These are phyloP conservation scores for Russula abietina DNA, from an alignment of 768 basidiomycete species.

Conservation along the genomic window DNA sequence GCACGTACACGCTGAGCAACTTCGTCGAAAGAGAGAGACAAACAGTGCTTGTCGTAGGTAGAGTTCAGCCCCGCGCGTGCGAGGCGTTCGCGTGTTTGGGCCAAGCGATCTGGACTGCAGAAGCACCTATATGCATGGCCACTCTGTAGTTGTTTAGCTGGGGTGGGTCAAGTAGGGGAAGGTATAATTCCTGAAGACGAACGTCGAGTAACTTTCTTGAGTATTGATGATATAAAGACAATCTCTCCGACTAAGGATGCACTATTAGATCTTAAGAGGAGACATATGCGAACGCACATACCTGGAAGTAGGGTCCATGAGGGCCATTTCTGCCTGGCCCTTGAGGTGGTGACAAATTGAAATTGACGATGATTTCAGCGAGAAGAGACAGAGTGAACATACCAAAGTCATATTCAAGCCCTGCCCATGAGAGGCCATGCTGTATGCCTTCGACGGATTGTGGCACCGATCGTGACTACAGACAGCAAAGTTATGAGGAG, in stretches of 20 bases:
- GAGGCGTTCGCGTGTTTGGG: conserved; percentile 60
- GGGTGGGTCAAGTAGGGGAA: background rate
- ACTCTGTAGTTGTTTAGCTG: conserved; percentile 41
- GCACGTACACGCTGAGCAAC: conserved; percentile 64
- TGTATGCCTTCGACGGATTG: conserved; percentile 80
- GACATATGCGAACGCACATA: conserved; percentile 29
- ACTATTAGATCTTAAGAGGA: conserved; percentile 2
- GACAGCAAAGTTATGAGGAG: background rate
- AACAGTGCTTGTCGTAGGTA: conserved; percentile 84
- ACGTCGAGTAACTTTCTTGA: conserved; percentile 74
- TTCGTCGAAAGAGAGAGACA: conserved; percentile 84
- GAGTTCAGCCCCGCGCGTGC: conserved; percentile 67
- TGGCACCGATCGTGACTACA: conserved; percentile 71
- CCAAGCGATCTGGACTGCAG: conserved; percentile 69
- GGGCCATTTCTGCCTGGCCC: conserved; percentile 74
- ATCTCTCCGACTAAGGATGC: conserved; percentile 69
- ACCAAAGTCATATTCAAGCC: conserved; percentile 90
- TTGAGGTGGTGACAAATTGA: conserved; percentile 32
- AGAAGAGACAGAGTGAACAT: conserved; percentile 23
- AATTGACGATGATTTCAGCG: background rate
- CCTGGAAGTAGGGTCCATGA: conserved; percentile 85
- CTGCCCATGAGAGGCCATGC: conserved; percentile 80
- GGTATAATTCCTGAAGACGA: conserved; percentile 19
- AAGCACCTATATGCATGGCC: conserved; percentile 95
- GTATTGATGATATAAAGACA: conserved; percentile 77